Base-by-base conservation (phyloP, 2,329 filamentous ascomycete species). In the Rhinocladiella similis region DNA sequence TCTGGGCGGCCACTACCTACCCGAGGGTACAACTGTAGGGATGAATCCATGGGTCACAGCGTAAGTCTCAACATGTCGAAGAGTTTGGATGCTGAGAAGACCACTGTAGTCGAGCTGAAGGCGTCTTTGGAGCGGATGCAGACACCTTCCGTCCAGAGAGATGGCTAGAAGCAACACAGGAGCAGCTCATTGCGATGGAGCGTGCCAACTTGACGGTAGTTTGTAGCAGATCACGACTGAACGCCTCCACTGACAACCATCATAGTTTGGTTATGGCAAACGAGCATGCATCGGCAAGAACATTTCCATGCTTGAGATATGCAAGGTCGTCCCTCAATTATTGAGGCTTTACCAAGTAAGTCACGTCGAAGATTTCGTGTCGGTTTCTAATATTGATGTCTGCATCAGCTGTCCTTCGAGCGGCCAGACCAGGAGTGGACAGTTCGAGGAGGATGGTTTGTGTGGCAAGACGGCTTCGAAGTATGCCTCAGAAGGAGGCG, bases 101-200 rank as follows among this genome's bases (percentile, higher is more conserved):
- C 39, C 16, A 16, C 22, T 10, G 29, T 29, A 61, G 55, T n/a
- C 54, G 59, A 36, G 51, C 57, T 19, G 70, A 68, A 45, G 76
- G 78, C 43, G 63, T 77, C 27, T 81, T 49, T 29, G 60, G 62
- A 3, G 5, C 27, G 5, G 86, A 91, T 59, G 83, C 83, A 0
- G 84, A 90, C 39, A 70, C 67, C 0, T 93, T 82, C 69, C 73
- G 84, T 10, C 89, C 89, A 0, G 88, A 91, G 70, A 72, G 89
- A 47, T 92, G 88, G 80, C 66, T 81, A 3, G 76, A 81, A 90
- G 88, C 46, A 5, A 46, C 53, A 3, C 22, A 46, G 0, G 71
- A 72, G 5, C 72, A 76, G 61, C 66, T 79, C 13, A 71, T 70
- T 57, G 75, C 77, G 56, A 82, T 81, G 79, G 79, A 78, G 62